Percentiles rank a stretch among this genome's conserved stretches.
These are phyloP conservation scores for Clitopilus hobsonii DNA, from an alignment of 768 basidiomycete species.

Conservation along the genomic window DNA sequence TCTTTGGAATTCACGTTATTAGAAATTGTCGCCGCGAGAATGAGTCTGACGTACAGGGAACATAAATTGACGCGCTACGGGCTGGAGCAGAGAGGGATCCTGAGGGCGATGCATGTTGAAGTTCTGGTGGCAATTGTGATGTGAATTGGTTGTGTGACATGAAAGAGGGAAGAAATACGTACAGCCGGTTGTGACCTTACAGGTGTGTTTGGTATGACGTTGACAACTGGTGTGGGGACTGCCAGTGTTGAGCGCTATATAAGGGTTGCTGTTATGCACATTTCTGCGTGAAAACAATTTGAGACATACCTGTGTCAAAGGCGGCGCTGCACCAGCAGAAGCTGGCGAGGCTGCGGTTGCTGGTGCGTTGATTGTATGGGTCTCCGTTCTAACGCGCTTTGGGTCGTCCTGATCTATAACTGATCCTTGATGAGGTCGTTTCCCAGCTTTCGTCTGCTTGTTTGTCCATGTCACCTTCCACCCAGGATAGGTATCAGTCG, in stretches of 20 bases:
- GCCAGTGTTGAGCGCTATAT: too few relatives aligned
- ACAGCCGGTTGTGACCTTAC: not conserved
- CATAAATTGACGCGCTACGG: not conserved
- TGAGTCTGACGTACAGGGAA: too few relatives aligned
- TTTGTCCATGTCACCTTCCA: conserved; percentile 7
- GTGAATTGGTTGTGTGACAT: not conserved
- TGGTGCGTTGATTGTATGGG: too few relatives aligned
- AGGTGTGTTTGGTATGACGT: not conserved
- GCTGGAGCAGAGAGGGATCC: not conserved
- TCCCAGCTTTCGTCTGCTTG: too few relatives aligned
- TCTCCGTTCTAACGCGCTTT: not conserved
- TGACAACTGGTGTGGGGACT: not conserved
- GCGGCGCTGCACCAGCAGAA: too few relatives aligned
- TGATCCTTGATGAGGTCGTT: not conserved
- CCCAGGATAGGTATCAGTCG: conserved; percentile 6
- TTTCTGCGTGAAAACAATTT: too few relatives aligned
- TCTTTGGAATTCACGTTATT: too few relatives aligned
- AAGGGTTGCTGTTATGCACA: too few relatives aligned
- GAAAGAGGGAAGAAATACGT: not conserved
- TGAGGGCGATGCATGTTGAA: not conserved
- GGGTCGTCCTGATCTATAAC: not conserved
- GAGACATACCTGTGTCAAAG: too few relatives aligned
- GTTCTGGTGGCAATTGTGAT: not conserved
- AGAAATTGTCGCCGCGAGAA: too few relatives aligned
- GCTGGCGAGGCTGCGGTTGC: too few relatives aligned